Evolutionary conservation across 2,329 filamentous ascomycete species (phyloP), one percentile per base, ranked within the genome.

Genomic region (Fusarium tjaetaba): DNA sequence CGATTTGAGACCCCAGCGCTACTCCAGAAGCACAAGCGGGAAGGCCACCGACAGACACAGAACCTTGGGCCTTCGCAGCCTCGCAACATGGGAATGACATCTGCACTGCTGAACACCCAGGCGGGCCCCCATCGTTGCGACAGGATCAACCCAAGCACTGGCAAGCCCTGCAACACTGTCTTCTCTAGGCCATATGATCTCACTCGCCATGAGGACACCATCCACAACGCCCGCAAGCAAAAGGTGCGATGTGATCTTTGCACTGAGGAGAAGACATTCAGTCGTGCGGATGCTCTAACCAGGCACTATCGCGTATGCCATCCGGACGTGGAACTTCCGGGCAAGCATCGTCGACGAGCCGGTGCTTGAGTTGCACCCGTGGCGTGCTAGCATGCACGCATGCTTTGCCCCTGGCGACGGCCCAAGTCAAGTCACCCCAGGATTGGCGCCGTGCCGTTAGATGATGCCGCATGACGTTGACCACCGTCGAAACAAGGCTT

Each of bases 101-200:
- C 91, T 4, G 82, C 85, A 81, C 76, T 92, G 43, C 87, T 94
- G 70, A 97, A 96, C 80, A 96, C 92, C 10, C 96, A 98, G 82
- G 94, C 94, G 15, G 96, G 96, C 0, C 96, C 96, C 38, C 96
- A 98, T 85, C 92, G 92, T 77, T 99, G 96, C 82, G 93, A 95
- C 79, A 91, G 95, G 75, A 94, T 96, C 84, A 98, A 98, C 82
- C 96, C 96, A 4, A 96, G 94, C 73, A 98, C 96, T 0, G 94
- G 94, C 72, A 98, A 98, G 85, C 93, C 95, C 0, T 98, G 96
- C 88, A 96, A 94, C 81, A 97, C 95, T 1, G 88, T 97, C 61
- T 98, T 99, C 83, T 98, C 96, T 2, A 88, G 96, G 26, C 96
- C 96, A 4, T 99, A 99, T 86, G 96, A 99, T 82, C 88, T 99